A percentile compares a stretch with the other conserved stretches of the same genome.
These are phyloP conservation scores for Botrytis tulipae DNA, from an alignment of 2,329 filamentous ascomycete genomes.

Conservation along the genomic window DNA sequence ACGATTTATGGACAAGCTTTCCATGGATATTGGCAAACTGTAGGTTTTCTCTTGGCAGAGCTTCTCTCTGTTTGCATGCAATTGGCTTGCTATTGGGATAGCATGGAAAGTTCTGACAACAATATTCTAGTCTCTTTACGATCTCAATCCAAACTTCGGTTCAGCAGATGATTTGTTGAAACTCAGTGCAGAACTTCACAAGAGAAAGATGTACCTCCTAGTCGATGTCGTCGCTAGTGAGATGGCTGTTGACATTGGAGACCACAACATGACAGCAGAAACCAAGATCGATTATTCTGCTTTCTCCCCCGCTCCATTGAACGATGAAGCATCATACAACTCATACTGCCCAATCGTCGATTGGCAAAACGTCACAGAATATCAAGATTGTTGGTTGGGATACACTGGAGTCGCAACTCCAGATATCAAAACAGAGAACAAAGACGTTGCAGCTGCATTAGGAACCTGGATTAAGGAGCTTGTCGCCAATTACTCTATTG, in stretches of 20 bases:
- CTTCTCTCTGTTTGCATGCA: not conserved
- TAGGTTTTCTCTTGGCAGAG: not conserved
- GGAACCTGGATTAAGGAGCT: conserved; percentile 42
- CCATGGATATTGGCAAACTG: conserved; percentile 21
- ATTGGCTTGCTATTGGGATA: not conserved
- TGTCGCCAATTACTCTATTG: conserved; percentile 45
- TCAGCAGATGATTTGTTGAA: conserved; percentile 56
- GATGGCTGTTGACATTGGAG: conserved; percentile 36
- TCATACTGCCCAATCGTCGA: conserved; percentile 36
- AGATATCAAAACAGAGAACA: conserved; percentile 44
- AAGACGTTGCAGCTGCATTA: conserved; percentile 41
- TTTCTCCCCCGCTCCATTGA: conserved; percentile 25
- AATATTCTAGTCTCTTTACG: conserved; percentile 45
- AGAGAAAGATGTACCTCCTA: conserved; percentile 51
- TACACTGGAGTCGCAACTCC: conserved; percentile 46
- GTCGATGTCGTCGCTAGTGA: conserved; percentile 52
- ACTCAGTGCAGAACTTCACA: conserved; percentile 55
- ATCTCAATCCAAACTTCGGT: conserved; percentile 58
- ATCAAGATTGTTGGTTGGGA: conserved; percentile 30
- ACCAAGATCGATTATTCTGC: conserved; percentile 26
- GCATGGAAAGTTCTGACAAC: not conserved
- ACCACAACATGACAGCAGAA: conserved; percentile 17
- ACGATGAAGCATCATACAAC: conserved; percentile 23
- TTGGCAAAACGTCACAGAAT: conserved; percentile 39
- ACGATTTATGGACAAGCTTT: conserved; percentile 26